phyloP scores from a whole-genome alignment of 1,284 basidiomycete species.

The Anthracocystis panici-leucophaei region DNA sequence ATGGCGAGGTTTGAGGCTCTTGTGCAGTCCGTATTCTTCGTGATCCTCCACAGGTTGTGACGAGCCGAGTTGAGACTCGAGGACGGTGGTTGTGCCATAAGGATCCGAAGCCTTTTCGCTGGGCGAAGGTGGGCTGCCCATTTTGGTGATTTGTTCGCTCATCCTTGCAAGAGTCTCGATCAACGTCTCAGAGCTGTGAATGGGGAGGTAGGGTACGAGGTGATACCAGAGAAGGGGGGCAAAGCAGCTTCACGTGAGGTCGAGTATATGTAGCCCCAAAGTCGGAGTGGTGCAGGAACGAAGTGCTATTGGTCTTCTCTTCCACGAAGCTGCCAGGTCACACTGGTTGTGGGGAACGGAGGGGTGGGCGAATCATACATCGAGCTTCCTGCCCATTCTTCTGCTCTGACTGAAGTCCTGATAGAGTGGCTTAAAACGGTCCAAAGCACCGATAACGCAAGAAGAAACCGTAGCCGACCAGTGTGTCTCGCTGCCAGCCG shows the following conservation, averaged over 20 bases:
- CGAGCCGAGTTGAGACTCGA: conserved; percentile 9
- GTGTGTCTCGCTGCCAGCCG: no score
- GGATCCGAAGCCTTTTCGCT: conserved; percentile 8
- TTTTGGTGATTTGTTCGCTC: conserved; percentile 9
- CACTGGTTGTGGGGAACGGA: conserved; percentile 1
- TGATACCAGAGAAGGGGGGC: neutral
- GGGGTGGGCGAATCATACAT: neutral
- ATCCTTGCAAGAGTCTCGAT: neutral
- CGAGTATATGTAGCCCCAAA: no score
- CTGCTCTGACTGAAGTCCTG: neutral
- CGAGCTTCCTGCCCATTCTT: neutral
- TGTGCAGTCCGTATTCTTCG: conserved; percentile 70
- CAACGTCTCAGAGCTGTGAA: neutral
- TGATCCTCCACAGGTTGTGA: conserved; percentile 16
- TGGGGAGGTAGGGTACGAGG: neutral
- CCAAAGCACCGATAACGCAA: no score
- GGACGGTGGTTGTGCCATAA: conserved; percentile 5
- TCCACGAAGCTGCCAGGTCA: neutral
- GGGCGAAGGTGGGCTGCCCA: conserved; percentile 8
- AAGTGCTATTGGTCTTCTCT: no score
- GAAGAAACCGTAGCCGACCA: no score
- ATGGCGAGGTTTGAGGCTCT: conserved; percentile 27
- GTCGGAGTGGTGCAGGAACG: no score
- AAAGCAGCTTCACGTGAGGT: no score
- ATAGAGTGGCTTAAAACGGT: neutral